Conservation (phyloP, 345 rosid genomes). For the Trapa bicornis region DNA sequence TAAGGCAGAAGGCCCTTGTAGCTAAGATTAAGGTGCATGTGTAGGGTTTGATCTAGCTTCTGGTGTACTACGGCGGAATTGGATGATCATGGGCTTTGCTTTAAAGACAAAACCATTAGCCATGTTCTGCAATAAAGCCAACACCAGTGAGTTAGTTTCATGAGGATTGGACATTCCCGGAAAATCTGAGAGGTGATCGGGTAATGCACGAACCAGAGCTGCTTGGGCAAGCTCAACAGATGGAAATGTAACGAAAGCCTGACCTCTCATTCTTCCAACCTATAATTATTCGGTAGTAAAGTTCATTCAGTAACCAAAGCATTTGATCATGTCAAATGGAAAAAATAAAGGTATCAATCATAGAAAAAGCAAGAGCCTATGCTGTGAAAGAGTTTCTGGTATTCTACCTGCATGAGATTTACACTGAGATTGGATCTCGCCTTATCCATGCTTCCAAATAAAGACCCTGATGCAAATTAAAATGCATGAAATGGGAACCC, state of each 20-base stretch:
- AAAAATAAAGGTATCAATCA: neutral
- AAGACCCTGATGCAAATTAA: constrained; percentile 49
- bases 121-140: constrained; percentile 47
- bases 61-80: constrained; percentile 66
- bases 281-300: constrained; percentile 17
- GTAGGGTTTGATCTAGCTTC: constrained; percentile 35
- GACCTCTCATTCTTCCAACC: constrained; percentile 99
- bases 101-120: constrained; percentile 73
- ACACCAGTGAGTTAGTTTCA: neutral
- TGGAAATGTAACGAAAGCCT: constrained; percentile 92
- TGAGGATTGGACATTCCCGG: neutral
- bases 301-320: neutral
- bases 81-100: constrained; percentile 87
- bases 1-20: neutral
- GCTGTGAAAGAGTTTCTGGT: neutral
- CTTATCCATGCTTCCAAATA: constrained; percentile 61
- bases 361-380: no score
- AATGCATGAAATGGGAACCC: constrained; percentile 11
- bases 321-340: neutral
- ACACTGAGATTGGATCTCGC: constrained; percentile 55
- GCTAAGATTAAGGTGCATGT: neutral
- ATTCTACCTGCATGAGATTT: constrained; percentile 79
- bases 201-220: constrained; percentile 51
- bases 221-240: constrained; percentile 71
- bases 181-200: neutral